Percentiles rank a stretch among this genome's conserved stretches.
These are phyloP conservation scores for Parmelia sp. DNA, from an alignment of 495 filamentous ascomycete species.

Conservation along the genomic window DNA sequence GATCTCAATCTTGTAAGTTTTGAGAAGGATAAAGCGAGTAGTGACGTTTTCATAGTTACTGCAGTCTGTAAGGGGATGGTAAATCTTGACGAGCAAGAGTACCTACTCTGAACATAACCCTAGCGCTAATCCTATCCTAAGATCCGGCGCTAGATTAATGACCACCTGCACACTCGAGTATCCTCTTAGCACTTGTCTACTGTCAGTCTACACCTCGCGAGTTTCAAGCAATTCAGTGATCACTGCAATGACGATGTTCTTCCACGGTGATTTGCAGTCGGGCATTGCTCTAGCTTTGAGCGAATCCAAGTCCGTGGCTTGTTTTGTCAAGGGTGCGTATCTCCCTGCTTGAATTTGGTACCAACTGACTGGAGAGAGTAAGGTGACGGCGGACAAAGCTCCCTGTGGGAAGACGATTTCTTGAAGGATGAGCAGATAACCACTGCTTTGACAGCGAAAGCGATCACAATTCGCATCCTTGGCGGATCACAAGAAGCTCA, in stretches of 20 bases:
- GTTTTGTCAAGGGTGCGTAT: slow-evolving; percentile 60
- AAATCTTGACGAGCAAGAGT: too few species aligned
- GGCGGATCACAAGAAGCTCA: slow-evolving; percentile 71
- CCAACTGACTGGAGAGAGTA: neutral
- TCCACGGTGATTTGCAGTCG: slow-evolving; percentile 65
- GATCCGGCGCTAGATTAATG: neutral
- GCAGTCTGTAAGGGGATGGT: too few species aligned
- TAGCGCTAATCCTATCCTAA: neutral
- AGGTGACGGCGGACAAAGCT: slow-evolving; percentile 63
- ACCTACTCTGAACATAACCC: too few species aligned
- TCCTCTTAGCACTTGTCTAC: too few species aligned
- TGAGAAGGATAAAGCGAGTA: neutral
- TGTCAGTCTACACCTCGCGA: neutral
- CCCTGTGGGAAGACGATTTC: slow-evolving; percentile 70
- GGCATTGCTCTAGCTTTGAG: slow-evolving; percentile 70
- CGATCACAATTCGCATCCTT: slow-evolving; percentile 61
- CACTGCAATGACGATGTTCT: slow-evolving; percentile 56
- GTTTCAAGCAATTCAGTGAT: neutral
- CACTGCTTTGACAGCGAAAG: slow-evolving; percentile 45
- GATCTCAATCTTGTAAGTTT: neutral
- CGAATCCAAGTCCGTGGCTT: slow-evolving; percentile 57
- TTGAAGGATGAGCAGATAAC: slow-evolving; percentile 45
- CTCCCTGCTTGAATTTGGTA: slow-evolving; percentile 21
- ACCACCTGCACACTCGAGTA: too few species aligned
- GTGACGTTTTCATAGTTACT: slow-evolving; percentile 7